Evolutionary conservation across 1,139 yeast species (phyloP), one percentile per base, ranked within the genome.

Genomic region (Oligophagozyma castellii): DNA sequence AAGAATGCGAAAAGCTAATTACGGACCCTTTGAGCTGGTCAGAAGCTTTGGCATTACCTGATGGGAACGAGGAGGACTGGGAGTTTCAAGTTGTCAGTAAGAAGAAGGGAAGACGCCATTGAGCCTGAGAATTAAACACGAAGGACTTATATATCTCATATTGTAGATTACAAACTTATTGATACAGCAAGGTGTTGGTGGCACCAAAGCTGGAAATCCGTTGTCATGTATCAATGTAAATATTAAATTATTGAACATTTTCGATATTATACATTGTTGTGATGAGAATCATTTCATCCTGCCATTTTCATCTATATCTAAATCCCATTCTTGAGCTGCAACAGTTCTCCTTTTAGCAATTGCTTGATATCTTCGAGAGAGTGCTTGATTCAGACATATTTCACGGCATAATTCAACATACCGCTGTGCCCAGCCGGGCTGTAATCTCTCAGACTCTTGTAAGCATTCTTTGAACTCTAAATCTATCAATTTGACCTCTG

Each of bases 301-400:
- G 11, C 61, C 61, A 23, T 53, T 49, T 11, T 44, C 36, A 27
- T 50, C 50, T n/a, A 53, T 31, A 8, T 44, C 42, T 23, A 58
- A 37, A 22, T 50, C 63, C 81, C 81, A 74, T 41, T 68, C 58
- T 22, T 59, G 56, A 22, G 64, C 46, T 37, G 71, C 59, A 14
- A 58, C 58, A 31, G 61, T 57, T 28, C 63, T 60, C 44, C 83
- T 66, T 21, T 59, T 64, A 12, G 67, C 73, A 44, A 79, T 65
- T n/a, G 83, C 69, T 22, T 56, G 55, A 34, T 83, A 61, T 47
- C 95, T 73, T 59, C 92, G 70, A 56, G 92, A 70, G 33, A 89
- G 63, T 1, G 95, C 95, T 55, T 80, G 93, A 51, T 86, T 86
- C 56, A 83, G 80, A 40, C 94, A 81, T 28, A 89, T 75, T 48